Evolutionary conservation across 768 basidiomycete species (phyloP).

Genomic region (Termitomyces sp.): DNA sequence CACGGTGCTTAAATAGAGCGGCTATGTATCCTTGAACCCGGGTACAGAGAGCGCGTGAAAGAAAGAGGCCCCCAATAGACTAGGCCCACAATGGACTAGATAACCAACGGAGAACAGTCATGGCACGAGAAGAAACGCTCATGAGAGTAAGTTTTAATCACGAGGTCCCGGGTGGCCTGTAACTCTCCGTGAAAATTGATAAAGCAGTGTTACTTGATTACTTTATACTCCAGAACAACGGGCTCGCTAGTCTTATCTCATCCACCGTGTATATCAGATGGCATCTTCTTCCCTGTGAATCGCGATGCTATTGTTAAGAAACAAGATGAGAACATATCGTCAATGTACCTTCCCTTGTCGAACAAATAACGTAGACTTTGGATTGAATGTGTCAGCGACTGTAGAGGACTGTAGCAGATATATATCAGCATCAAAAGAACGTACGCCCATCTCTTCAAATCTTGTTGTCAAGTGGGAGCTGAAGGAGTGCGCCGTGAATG

Average conservation of each 20-base stretch:
- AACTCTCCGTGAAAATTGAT: too few relatives aligned
- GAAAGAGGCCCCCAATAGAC: background rate
- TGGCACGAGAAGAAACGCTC: background rate
- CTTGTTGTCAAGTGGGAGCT: background rate
- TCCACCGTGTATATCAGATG: conserved; percentile 68
- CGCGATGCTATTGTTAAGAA: background rate
- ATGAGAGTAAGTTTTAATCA: background rate
- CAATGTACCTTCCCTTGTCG: conserved; percentile 49
- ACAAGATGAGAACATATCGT: background rate
- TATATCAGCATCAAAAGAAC: too few relatives aligned
- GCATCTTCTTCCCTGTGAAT: conserved; percentile 52
- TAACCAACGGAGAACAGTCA: background rate
- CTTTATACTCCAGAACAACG: conserved; percentile 66
- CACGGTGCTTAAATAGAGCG: background rate
- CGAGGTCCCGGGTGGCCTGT: too few relatives aligned
- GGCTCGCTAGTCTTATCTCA: conserved; percentile 58
- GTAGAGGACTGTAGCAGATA: too few relatives aligned
- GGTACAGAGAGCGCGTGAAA: background rate
- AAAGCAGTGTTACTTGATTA: conserved; percentile 63
- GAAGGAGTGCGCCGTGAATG: too few relatives aligned
- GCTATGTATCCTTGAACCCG: background rate
- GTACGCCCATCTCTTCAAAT: conserved; percentile 15
- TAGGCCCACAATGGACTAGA: too few relatives aligned
- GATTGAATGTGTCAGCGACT: conserved; percentile 57
- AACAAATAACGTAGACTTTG: conserved; percentile 69